phyloP scores from a whole-genome alignment of 371 early-diverging fungal genomes.

The Syncephalastrum sp. region DNA sequence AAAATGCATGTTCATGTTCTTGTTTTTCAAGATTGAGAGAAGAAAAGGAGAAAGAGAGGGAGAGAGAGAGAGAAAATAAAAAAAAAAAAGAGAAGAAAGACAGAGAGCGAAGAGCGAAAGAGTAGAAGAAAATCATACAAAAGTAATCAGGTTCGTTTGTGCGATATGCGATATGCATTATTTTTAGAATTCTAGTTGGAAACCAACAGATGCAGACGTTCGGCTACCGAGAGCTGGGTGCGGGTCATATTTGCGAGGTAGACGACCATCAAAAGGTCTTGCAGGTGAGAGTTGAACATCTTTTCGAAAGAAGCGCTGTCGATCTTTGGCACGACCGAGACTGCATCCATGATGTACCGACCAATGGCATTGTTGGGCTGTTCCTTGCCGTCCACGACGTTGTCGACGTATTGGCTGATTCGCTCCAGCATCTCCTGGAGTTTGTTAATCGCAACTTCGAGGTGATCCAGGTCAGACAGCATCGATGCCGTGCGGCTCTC shows the following conservation, averaged over 20 bases:
- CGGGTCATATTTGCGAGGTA: slow-evolving; percentile 94
- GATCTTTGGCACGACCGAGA: slow-evolving; percentile 87
- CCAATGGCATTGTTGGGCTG: slow-evolving; percentile 83
- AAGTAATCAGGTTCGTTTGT: too few species aligned
- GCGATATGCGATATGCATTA: background rate
- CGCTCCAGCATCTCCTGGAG: slow-evolving; percentile 85
- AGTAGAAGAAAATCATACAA: background rate
- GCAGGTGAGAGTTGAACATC: slow-evolving; percentile 89
- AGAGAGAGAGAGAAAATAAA: slow-evolving; percentile 7
- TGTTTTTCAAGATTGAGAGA: background rate
- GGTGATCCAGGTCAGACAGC: slow-evolving; percentile 86
- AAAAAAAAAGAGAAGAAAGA: background rate
- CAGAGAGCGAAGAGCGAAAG: slow-evolving; percentile 1
- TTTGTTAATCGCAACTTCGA: slow-evolving; percentile 77
- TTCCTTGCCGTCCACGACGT: slow-evolving; percentile 68
- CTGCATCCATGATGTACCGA: slow-evolving; percentile 90
- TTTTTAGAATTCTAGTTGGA: slow-evolving; percentile 28
- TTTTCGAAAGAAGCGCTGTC: slow-evolving; percentile 84
- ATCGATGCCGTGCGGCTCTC: slow-evolving; percentile 60
- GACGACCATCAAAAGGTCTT: slow-evolving; percentile 94
- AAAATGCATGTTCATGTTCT: too few species aligned
- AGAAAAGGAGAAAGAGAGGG: background rate
- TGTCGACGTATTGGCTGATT: slow-evolving; percentile 80
- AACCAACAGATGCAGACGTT: slow-evolving; percentile 80
- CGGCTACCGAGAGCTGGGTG: slow-evolving; percentile 91